Evolutionary conservation across 306 rosid genomes (phyloP).

Genomic region (Quercus engelmannii): DNA sequence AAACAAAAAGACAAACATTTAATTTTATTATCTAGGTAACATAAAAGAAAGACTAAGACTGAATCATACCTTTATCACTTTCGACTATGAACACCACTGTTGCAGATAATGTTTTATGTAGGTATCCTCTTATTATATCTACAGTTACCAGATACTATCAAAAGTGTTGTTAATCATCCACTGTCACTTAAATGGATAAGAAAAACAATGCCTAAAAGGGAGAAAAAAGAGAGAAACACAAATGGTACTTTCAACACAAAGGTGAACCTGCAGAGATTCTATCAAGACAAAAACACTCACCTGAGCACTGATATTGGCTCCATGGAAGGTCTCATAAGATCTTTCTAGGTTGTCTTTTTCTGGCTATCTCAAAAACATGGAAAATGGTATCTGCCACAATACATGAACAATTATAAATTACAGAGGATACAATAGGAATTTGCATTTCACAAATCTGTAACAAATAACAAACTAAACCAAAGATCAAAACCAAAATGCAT

Average conservation of each 20-base stretch:
- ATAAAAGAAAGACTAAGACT: background rate
- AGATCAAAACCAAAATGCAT: too few relatives aligned
- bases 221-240: background rate
- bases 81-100: constrained; percentile 78
- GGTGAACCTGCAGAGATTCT: background rate
- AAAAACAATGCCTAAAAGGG: background rate
- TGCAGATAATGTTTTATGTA: constrained; percentile 48
- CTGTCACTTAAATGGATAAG: constrained; percentile 2
- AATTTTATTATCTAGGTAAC: background rate
- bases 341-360: too few relatives aligned
- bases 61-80: constrained; percentile 62
- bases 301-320: too few relatives aligned
- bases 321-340: too few relatives aligned
- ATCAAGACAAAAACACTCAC: constrained; percentile 32
- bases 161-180: constrained; percentile 40
- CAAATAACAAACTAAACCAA: too few relatives aligned
- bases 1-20: constrained; percentile 4
- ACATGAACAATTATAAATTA: too few relatives aligned
- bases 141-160: constrained; percentile 68
- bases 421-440: too few relatives aligned
- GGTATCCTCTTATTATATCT: constrained; percentile 67
- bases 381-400: too few relatives aligned
- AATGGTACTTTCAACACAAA: background rate
- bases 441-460: too few relatives aligned
- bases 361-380: too few relatives aligned